Percentiles rank a stretch among this genome's conserved stretches.
phyloP scores from a whole-genome alignment of 2,329 filamentous ascomycete species.

The Ascochyta viciae-villosae region DNA sequence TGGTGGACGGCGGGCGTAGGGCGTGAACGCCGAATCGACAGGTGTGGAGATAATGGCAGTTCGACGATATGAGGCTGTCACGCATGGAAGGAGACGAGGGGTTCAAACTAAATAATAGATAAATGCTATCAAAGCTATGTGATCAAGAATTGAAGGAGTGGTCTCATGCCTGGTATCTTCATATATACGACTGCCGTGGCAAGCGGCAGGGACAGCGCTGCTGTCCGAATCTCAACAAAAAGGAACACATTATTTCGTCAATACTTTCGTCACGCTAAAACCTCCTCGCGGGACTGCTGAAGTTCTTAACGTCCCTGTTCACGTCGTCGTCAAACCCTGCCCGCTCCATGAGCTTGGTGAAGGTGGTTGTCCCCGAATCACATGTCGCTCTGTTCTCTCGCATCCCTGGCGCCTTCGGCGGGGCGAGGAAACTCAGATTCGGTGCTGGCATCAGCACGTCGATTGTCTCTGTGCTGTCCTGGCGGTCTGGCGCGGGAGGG shows the following conservation, averaged over 20 bases:
- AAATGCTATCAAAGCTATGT: conserved; percentile 17
- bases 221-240: background rate
- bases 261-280: background rate
- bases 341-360: conserved; percentile 52
- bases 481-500: conserved; percentile 27
- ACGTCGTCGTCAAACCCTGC: conserved; percentile 49
- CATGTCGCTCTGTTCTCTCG: conserved; percentile 42
- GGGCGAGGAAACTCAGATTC: conserved; percentile 38
- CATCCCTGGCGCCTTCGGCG: conserved; percentile 42
- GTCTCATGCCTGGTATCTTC: conserved; percentile 17
- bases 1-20: background rate
- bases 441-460: conserved; percentile 53
- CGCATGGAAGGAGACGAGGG: background rate
- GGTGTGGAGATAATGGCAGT: too few species aligned
- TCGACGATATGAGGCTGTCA: background rate
- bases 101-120: background rate
- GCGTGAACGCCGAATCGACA: background rate
- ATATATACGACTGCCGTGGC: conserved; percentile 13
- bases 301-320: conserved; percentile 38
- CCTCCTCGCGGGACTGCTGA: conserved; percentile 21
- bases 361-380: conserved; percentile 47
- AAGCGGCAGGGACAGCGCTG: conserved; percentile 12
- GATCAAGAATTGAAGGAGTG: conserved; percentile 13
- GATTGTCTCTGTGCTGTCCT: conserved; percentile 53
- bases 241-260: conserved; percentile 2